Evolutionary conservation across 1,284 basidiomycete genomes (phyloP), one percentile per base, ranked within the genome.

Genomic region (Malassezia furfur): DNA sequence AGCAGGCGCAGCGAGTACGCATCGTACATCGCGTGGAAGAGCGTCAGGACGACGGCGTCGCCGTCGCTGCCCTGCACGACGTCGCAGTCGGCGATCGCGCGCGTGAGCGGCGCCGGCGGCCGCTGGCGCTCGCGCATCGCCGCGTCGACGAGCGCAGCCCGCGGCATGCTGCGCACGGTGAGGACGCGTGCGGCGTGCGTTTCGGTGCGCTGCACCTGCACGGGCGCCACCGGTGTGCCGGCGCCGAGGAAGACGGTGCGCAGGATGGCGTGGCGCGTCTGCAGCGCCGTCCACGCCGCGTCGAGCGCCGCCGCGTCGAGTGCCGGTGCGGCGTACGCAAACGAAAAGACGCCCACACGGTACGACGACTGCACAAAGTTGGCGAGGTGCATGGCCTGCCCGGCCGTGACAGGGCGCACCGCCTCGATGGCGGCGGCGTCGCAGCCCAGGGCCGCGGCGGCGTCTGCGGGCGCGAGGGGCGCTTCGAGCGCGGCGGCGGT

Each of bases 21-120:
- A 39, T 73, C 72, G 54, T 73, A 74, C 19, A 74, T 61, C 9
- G 64, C 57, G 25, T 74, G 72, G 52, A 67, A 62, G 14, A 74
- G 53, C 32, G 62, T 63, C 21, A 73, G 60, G 17, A 74, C 52
- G 3, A 72, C 31, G 15, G 55, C 46, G 17, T 61, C 57, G 1
- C 54, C 52, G 1, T 62, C 62, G 2, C 11, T 43, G 9, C 19
- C 50, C 5, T 32, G 35, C 14, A 50, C 41, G 7, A 39, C 15
- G 21, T 57, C 41, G 12, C 25, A 19, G 25, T 45, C 19, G 7
- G 37, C 21, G 30, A 39, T 34, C 7, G 58, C 54, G 21, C 34
- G 46, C 10, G 31, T 10, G 7, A 35, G 15, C 8, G 22, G 12
- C 21, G 15, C 28, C n/a, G 15, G n/a, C 19, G n/a, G 36, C 31